phyloP scores from a whole-genome alignment of 2,329 filamentous ascomycete genomes.

The Fusarium buharicum region DNA sequence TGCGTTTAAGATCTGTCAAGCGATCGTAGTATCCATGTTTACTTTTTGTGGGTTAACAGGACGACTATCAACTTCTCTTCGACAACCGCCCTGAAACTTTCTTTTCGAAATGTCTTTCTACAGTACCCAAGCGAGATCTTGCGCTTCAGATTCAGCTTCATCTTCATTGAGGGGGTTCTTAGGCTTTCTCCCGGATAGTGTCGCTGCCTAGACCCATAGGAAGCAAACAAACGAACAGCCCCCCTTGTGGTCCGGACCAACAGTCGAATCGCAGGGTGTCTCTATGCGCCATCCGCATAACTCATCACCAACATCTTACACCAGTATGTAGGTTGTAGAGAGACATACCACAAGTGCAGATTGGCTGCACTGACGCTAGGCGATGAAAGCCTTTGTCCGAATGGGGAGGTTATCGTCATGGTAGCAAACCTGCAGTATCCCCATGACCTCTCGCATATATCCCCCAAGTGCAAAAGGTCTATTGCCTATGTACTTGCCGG shows the following conservation, averaged over 20 bases:
- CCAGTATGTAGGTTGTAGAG: conserved; percentile 27
- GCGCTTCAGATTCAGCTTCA: conserved; percentile 13
- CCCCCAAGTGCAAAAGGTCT: conserved; percentile 10
- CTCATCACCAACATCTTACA: conserved; percentile 39
- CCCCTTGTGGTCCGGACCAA: conserved; percentile 23
- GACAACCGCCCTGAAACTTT: conserved; percentile 4
- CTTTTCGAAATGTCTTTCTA: conserved; percentile 3
- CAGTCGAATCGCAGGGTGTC: conserved; percentile 35
- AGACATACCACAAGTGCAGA: conserved; percentile 20
- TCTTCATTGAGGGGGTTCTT: conserved; percentile 6
- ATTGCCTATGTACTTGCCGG: conserved; percentile 25
- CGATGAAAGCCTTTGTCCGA: conserved; percentile 14
- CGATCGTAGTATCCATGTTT: conserved; percentile 29
- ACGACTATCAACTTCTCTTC: conserved; percentile 11
- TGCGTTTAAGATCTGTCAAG: conserved; percentile 32
- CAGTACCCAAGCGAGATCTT: conserved; percentile 6
- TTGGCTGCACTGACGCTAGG: conserved; percentile 8
- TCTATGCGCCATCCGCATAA: conserved; percentile 32
- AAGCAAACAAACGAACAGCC: conserved; percentile 32
- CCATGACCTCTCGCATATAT: conserved; percentile 32
- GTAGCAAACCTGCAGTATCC: conserved; percentile 26
- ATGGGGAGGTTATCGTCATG: conserved; percentile 22
- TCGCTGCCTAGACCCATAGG: conserved; percentile 18
- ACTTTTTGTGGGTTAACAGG: conserved; percentile 7
- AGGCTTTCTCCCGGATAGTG: conserved; percentile 16